These are phyloP conservation scores for Trametes villosa DNA, from an alignment of 768 basidiomycete genomes.

Conservation along the genomic window DNA sequence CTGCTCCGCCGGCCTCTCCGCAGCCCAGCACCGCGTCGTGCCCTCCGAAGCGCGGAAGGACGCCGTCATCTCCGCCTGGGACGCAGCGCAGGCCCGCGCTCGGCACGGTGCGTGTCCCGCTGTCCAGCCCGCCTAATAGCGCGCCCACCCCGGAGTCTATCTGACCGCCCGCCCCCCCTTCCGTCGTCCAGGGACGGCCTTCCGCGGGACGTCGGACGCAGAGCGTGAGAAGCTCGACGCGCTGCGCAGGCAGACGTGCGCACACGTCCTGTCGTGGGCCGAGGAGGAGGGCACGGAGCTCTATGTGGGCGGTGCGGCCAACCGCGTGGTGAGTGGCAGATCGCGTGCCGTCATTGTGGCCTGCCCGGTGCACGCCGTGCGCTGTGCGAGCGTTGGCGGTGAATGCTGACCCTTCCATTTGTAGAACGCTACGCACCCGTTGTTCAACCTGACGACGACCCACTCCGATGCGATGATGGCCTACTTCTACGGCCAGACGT, in stretches of 20 bases:
- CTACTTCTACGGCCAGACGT: slow-evolving; percentile 69
- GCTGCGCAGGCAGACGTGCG: slow-evolving; percentile 53
- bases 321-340: slow-evolving; percentile 58
- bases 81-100: slow-evolving; percentile 10
- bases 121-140: neutral
- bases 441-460: slow-evolving; percentile 76
- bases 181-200: slow-evolving; percentile 14
- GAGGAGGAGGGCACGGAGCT: slow-evolving; percentile 65
- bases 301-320: slow-evolving; percentile 62
- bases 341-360: neutral
- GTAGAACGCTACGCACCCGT: slow-evolving; percentile 82
- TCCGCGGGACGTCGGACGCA: slow-evolving; percentile 12
- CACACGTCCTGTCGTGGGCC: slow-evolving; percentile 62
- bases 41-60: slow-evolving; percentile 25
- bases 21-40: slow-evolving; percentile 79
- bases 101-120: slow-evolving; percentile 22
- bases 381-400: neutral
- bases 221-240: slow-evolving; percentile 31
- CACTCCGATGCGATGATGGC: slow-evolving; percentile 69
- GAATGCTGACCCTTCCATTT: neutral
- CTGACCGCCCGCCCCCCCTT: neutral
- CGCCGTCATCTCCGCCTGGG: slow-evolving; percentile 25
- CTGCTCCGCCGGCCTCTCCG: slow-evolving; percentile 87
- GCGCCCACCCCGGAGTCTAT: slow-evolving; percentile 14
- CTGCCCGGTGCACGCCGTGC: neutral